Percentiles rank a stretch among this genome's conserved stretches.
phyloP scores from a whole-genome alignment of 2,329 filamentous ascomycete species.

The Drechslerella stenobrocha region DNA sequence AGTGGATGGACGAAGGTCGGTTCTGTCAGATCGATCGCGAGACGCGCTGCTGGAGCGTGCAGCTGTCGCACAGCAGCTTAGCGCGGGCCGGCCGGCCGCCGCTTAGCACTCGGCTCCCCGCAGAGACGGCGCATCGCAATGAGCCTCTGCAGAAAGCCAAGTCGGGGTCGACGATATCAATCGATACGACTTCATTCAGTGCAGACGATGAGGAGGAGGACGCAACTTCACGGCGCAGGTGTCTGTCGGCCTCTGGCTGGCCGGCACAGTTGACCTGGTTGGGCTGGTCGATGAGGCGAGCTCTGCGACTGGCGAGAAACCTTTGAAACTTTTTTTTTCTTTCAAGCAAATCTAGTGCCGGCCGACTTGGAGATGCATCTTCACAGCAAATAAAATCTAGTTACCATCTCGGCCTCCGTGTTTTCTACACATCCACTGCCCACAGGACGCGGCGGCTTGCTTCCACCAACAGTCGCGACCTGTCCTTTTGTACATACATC shows the following conservation, averaged over 20 bases:
- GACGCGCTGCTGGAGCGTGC: background rate
- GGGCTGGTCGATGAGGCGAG: conserved; percentile 24
- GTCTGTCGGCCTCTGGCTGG: background rate
- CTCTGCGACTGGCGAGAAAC: conserved; percentile 32
- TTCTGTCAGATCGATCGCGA: background rate
- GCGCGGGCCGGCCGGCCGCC: background rate
- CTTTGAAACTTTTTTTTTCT: conserved; percentile 30
- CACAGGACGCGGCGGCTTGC: background rate
- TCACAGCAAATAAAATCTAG: background rate
- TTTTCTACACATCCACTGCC: background rate
- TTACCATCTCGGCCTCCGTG: background rate
- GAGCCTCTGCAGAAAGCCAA: too few species aligned
- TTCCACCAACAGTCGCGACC: background rate
- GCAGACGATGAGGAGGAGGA: background rate
- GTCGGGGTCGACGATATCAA: too few species aligned
- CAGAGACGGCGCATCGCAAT: background rate
- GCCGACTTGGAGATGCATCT: background rate
- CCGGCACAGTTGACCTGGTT: background rate
- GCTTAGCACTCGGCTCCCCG: conserved; percentile 3
- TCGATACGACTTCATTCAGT: background rate
- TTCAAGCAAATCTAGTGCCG: conserved; percentile 3
- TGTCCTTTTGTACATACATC: background rate
- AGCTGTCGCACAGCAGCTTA: background rate
- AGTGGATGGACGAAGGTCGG: background rate
- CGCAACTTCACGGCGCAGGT: too few species aligned